These are phyloP conservation scores for Vitis hybrid DNA, from an alignment of 177 flowering plant genomes.

Conservation along the genomic window DNA sequence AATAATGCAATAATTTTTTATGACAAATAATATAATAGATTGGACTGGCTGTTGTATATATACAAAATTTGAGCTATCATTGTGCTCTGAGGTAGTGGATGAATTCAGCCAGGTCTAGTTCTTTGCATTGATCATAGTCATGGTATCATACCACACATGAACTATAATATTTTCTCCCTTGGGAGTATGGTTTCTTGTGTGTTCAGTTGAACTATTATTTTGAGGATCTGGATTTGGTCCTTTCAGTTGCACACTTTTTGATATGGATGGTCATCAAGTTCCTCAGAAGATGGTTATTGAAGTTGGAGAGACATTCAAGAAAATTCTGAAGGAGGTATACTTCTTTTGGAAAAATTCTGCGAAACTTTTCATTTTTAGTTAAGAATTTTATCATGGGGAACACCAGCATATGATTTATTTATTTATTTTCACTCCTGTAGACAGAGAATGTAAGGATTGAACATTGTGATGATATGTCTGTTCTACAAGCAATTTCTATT, in stretches of 20 bases:
- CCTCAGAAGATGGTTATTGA: conserved; percentile 72
- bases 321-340: conserved; percentile 74
- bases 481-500: conserved; percentile 73
- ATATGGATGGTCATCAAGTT: conserved; percentile 67
- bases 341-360: not conserved
- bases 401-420: not conserved
- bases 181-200: not conserved
- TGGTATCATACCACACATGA: not conserved
- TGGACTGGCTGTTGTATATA: not conserved
- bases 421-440: conserved; percentile 27
- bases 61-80: not conserved
- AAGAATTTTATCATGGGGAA: not conserved
- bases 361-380: not conserved
- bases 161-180: not conserved
- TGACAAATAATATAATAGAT: not conserved
- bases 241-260: conserved; percentile 73
- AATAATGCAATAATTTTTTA: no score
- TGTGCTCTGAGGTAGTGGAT: not conserved
- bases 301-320: conserved; percentile 72
- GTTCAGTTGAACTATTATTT: not conserved
- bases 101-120: not conserved
- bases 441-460: conserved; percentile 88
- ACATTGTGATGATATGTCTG: conserved; percentile 68
- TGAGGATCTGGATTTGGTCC: conserved; percentile 13
- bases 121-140: not conserved